Evolutionary conservation across 768 basidiomycete genomes (phyloP).

Genomic region (Trametes elegans): DNA sequence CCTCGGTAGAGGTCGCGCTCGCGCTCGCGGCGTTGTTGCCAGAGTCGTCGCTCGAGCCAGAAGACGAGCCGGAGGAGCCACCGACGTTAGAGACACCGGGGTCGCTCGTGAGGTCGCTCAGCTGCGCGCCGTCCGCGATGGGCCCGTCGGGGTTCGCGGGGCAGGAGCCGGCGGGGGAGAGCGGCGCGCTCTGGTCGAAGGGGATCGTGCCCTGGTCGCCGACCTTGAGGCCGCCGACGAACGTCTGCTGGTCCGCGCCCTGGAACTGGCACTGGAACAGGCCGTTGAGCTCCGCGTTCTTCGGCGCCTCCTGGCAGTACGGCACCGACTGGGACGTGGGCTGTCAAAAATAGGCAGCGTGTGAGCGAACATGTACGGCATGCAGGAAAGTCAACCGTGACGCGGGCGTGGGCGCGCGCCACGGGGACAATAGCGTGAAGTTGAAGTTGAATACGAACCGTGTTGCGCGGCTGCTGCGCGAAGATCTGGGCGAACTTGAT

Average conservation of each 20-base stretch:
- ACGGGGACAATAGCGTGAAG: neutral
- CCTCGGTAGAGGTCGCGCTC: too few relatives aligned
- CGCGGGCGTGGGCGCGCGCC: neutral
- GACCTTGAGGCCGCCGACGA: conserved; percentile 42
- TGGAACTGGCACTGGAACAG: conserved; percentile 60
- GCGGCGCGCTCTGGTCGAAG: conserved; percentile 39
- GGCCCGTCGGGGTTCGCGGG: conserved; percentile 47
- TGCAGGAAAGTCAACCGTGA: neutral
- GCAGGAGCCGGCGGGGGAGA: conserved; percentile 51
- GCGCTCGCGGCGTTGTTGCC: too few relatives aligned
- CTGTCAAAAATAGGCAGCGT: neutral
- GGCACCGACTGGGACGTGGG: conserved; percentile 34
- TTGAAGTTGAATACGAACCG: conserved; percentile 33
- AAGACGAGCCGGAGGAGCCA: too few relatives aligned
- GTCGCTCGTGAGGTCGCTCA: conserved; percentile 24
- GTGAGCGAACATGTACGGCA: neutral
- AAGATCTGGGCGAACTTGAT: conserved; percentile 53
- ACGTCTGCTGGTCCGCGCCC: conserved; percentile 41
- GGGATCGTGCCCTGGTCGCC: conserved; percentile 53
- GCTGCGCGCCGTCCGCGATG: conserved; percentile 48
- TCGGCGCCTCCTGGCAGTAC: conserved; percentile 52
- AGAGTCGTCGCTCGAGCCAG: too few relatives aligned
- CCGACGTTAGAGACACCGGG: too few relatives aligned
- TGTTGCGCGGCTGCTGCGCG: conserved; percentile 56
- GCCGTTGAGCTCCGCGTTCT: conserved; percentile 52